Base-by-base conservation (phyloP, 805 yeast species). In the Metschnikowia lachancei region DNA sequence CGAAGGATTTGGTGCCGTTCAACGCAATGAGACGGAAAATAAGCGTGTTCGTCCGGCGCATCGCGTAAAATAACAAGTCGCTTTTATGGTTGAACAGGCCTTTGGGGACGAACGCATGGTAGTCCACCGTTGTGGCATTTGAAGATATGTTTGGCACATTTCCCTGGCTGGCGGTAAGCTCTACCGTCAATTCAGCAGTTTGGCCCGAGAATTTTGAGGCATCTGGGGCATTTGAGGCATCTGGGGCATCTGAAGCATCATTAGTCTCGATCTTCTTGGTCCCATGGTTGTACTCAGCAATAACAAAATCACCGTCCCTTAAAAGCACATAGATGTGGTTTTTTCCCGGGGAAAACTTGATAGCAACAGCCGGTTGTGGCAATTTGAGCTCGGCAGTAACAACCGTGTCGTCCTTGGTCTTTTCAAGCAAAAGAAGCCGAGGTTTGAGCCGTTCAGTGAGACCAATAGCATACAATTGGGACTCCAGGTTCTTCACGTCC, bases 381-480 rank as follows among this genome's bases (percentile, higher is more conserved):
- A 54, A 46, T 2, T 22, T 24, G 7, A 53, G 24, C 29, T 46
- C 53, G 4, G 50, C 52, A 16, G 55, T 44, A 26, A 29, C 31
- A 12, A 47, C 30, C 17, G 48, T 47, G 36, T 55, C 59, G 48
- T 37, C 43, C n/a, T 33, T 36, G 16, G 39, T 36, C 28, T 45
- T 45, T 24, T 45, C 41, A 10, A 55, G 47, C 52, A 54, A 49
- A 19, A 52, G 51, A 26, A 55, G 43, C 40, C 40, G 50, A 36
- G 50, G 39, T 47, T 63, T 68, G 45, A 61, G 65, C 49, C 74
- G 60, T 42, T 70, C 75, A 8, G 63, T 61, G 16, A 64, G 43
- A 2, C 70, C 80, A 19, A 75, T 62, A n/a, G 69, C 60, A 45
- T 64, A 72, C 4, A 67, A 43, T 10, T 36, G 45, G 14, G 29